Evolutionary conservation across 495 filamentous ascomycete species (phyloP).

Genomic region (Hamigera avellanea): DNA sequence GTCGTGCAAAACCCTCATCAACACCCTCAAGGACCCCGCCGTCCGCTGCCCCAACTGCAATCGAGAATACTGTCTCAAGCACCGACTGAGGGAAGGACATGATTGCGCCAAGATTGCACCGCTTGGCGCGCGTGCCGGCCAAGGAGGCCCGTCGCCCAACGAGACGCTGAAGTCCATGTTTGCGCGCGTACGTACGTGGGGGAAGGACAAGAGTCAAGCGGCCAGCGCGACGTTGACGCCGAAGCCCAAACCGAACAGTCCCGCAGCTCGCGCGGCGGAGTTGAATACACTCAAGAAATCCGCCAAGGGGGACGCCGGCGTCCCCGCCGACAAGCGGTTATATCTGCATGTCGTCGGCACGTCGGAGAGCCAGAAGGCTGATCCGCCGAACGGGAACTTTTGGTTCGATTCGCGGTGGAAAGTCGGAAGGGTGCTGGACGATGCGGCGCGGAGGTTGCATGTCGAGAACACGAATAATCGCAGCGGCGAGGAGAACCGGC

Average conservation of each 20-base stretch:
- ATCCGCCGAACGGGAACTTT: slow-evolving; percentile 67
- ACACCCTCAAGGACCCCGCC: slow-evolving; percentile 64
- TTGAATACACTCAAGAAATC: slow-evolving; percentile 68
- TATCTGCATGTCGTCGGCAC: slow-evolving; percentile 71
- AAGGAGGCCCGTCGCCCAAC: slow-evolving; percentile 15
- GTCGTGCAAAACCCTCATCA: slow-evolving; percentile 74
- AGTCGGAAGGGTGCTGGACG: slow-evolving; percentile 77
- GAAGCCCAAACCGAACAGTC: slow-evolving; percentile 47
- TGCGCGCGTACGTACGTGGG: slow-evolving; percentile 51
- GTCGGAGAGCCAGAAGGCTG: slow-evolving; percentile 63
- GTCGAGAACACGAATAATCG: slow-evolving; percentile 86
- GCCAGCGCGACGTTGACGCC: slow-evolving; percentile 30
- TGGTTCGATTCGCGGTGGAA: slow-evolving; percentile 82
- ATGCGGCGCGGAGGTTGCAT: slow-evolving; percentile 68
- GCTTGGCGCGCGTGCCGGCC: slow-evolving; percentile 48
- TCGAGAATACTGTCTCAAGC: slow-evolving; percentile 81
- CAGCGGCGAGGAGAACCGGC: slow-evolving; percentile 59
- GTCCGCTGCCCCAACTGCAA: slow-evolving; percentile 76
- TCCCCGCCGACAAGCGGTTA: slow-evolving; percentile 67
- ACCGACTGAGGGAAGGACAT: slow-evolving; percentile 80
- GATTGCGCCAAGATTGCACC: slow-evolving; percentile 64
- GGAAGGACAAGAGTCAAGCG: slow-evolving; percentile 47
- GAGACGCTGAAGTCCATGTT: slow-evolving; percentile 49
- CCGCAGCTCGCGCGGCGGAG: slow-evolving; percentile 47
- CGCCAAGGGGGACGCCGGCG: slow-evolving; percentile 77